Evolutionary conservation across 23 red algal species (phyloP), one percentile per base, ranked within the genome.

Genomic region (Chondrus crispus): DNA sequence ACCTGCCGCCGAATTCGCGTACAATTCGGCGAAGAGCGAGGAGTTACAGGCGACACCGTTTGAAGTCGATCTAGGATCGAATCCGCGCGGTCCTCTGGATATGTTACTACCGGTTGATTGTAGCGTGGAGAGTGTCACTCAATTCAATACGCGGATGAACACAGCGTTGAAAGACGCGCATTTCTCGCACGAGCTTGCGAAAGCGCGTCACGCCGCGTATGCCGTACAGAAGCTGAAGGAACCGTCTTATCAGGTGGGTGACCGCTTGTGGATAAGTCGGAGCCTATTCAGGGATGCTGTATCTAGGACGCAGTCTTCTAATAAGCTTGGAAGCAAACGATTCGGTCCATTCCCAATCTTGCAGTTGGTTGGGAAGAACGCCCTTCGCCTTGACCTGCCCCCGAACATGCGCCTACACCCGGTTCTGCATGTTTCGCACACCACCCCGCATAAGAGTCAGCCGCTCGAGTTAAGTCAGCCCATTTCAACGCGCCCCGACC

Each of bases 1-100:
- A 16, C 83, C 62, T 47, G 29, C 68, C 4, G 83, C 83, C 51
- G 57, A 87, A n/a, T 87, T 87, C 73, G 57, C 30, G 5, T 85
- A 68, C 81, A 82, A 82, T 37, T 82, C 78, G 26, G 78, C 78
- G 13, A 2, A 82, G 22, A 37, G 26, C 10, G 78, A 53, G 0
- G 19, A 51, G 18, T 18, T 51, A n/a, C 26, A 37, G n/a, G 43
- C 2, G 10, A 55, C 22, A 11, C 48, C 46, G 22, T 82, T 82
- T 37, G 46, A 62, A 57, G 22, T 60, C 24, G 78, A 82, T 2
- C 1, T 82, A 37, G 48, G 78, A 54, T 82, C 44, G 78, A 82
- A 53, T 53, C 78, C 78, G 0, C 30, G 26, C 22, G 7, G 44
- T 26, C 78, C 2, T 8, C 78, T 82, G 30, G 2, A 82, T 54